phyloP scores from a whole-genome alignment of 768 basidiomycete genomes.

The Omphalotus guepiniiformis region DNA sequence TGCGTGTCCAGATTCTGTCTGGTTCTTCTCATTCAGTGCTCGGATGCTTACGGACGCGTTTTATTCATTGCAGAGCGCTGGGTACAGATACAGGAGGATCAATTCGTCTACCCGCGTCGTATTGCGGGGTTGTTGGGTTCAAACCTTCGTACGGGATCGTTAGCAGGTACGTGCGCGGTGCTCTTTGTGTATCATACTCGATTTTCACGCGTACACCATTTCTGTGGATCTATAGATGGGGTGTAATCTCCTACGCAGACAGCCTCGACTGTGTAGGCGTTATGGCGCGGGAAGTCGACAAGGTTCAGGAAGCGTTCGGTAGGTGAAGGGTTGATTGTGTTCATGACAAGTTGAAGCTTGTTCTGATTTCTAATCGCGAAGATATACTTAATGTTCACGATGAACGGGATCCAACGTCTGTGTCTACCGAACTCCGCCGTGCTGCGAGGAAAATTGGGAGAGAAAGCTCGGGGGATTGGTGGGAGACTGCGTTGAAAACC shows the following conservation, averaged over 20 bases:
- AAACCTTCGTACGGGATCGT: conserved; percentile 95
- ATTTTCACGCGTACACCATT: no score
- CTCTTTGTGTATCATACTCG: no score
- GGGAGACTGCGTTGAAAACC: neutral
- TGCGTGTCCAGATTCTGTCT: conserved; percentile 36
- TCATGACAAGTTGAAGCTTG: neutral
- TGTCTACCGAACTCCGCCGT: conserved; percentile 30
- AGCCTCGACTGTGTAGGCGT: conserved; percentile 94
- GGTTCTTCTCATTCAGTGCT: conserved; percentile 4
- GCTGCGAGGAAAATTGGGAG: conserved; percentile 1
- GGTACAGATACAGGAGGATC: conserved; percentile 97
- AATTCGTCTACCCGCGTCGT: conserved; percentile 86
- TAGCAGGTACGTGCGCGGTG: conserved; percentile 79
- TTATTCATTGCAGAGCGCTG: conserved; percentile 59
- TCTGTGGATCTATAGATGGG: conserved; percentile 55
- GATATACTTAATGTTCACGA: conserved; percentile 58
- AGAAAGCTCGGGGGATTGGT: neutral
- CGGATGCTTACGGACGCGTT: no score
- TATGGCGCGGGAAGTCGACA: conserved; percentile 50
- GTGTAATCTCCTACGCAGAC: conserved; percentile 90
- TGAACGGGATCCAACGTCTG: conserved; percentile 70
- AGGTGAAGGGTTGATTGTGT: conserved; percentile 18
- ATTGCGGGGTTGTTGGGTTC: conserved; percentile 87
- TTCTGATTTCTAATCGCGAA: conserved; percentile 12
- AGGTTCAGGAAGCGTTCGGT: conserved; percentile 62